phyloP scores from a whole-genome alignment of 306 rosid species.

The Trichosanthes cucumerina region DNA sequence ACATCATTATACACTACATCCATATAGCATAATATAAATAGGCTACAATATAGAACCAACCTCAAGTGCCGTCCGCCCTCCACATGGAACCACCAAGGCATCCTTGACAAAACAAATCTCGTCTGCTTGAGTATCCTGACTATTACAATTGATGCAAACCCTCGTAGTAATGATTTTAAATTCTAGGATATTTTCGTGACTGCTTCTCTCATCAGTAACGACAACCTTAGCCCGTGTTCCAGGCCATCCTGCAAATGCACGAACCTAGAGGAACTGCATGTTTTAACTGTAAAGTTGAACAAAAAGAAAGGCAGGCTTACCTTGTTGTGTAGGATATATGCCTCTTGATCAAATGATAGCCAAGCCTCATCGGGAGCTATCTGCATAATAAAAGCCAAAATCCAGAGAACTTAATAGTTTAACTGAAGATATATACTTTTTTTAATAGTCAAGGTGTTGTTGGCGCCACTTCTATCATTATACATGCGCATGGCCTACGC shows the following conservation, averaged over 20 bases:
- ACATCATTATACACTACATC: background rate
- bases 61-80: constrained; percentile 44
- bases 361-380: constrained; percentile 70
- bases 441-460: background rate
- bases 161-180: constrained; percentile 71
- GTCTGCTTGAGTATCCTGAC: constrained; percentile 31
- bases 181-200: constrained; percentile 40
- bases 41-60: constrained; percentile 23
- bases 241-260: constrained; percentile 99
- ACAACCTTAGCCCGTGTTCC: constrained; percentile 74
- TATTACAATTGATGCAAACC: constrained; percentile 29
- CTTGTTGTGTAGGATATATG: constrained; percentile 63
- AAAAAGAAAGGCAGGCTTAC: constrained; percentile 40
- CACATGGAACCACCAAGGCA: constrained; percentile 67
- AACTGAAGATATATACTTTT: background rate
- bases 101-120: constrained; percentile 41
- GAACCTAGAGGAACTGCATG: constrained; percentile 59
- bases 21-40: background rate
- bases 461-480: background rate
- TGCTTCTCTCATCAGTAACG: constrained; percentile 33
- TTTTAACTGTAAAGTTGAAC: constrained; percentile 29
- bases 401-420: background rate
- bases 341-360: constrained; percentile 72
- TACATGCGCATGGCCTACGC: background rate
- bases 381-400: constrained; percentile 25